Evolutionary conservation across 1,139 yeast genomes (phyloP), one percentile per base, ranked within the genome.

Genomic region (Blastobotrys ciferrii): DNA sequence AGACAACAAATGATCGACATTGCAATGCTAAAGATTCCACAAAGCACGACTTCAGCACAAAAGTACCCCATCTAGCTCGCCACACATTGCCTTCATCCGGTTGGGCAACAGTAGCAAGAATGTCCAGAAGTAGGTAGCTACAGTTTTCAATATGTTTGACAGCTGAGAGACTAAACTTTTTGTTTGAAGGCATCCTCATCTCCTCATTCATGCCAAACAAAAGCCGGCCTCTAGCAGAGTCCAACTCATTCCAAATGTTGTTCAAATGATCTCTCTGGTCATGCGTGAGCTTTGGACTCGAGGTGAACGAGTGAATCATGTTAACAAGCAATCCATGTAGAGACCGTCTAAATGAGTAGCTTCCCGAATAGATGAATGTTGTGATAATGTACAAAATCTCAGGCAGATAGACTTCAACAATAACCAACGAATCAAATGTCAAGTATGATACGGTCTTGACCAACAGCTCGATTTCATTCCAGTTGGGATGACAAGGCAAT

Each of bases 151-250:
- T 74, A 23, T 80, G 74, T 45, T 69, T 70, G 19, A 77, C 74
- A 47, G 81, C 80, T 44, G 80, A 77, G 37, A 77, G 74, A 46
- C 79, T 73, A 14, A 75, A 72, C 23, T 70, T 71, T 32, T 74
- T 67, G 51, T 69, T 73, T 12, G 69, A 66, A 14, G 68, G 59
- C 30, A 70, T 68, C 41, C 73, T 73, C 48, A 69, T 73, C 36
- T 84, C 91, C 57, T 88, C 80, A n/a, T 82, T 81, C 53, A 87
- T 71, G 0, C 96, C 96, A 68, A 87, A 87, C 53, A 87, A 70
- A 73, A 86, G 77, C 57, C 80, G 81, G 2, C 87, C 84, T 60
- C 91, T 76, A 48, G 85, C 87, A 9, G 87, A 81, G 48, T 87
- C 80, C 53, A 87, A 76, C 47, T 78, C 78, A 3, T 70, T 73